Base-by-base conservation (phyloP, 2,329 filamentous ascomycete genomes). In the Myriosclerotinia scirpicola region DNA sequence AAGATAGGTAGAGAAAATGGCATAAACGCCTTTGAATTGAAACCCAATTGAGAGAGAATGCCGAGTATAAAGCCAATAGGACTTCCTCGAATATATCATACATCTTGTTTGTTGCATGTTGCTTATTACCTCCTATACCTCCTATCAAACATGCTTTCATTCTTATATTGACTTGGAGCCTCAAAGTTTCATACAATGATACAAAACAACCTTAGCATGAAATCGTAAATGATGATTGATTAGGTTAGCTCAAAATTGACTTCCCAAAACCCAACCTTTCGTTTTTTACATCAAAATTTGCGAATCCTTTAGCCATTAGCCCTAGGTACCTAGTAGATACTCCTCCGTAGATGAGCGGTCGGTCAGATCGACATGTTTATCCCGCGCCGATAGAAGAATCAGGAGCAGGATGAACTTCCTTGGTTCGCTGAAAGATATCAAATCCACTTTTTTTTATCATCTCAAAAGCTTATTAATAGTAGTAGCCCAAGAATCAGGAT, bases 321-420 rank as follows among this genome's bases (percentile, higher is more conserved):
- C 54, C 54, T 44, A 58, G 3, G 26, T 26, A 26, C 26, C 26
- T 26, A 26, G 26, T 26, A 26, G 26, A 3, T 26, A 3, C n/a
- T n/a, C 2, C 26, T 26, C 26, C 26, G 26, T 26, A 26, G 54
- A 30, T 26, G 38, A 44, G 38, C 22, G 40, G 22, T 34, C 38
- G 40, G 38, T 58, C 54, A 44, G 54, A 58, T 58, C 38, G 38
- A 58, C 54, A 58, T 20, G 17, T 30, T 30, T 58, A 58, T 30
- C 54, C 54, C 42, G 8, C 9, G 20, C 17, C 54, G 38, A 30
- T 44, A 34, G 38, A 44, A 58, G 40, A 3, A 26, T 26, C 26
- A 26, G 26, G 26, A 14, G 40, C 26, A 54, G 54, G 38, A 56
- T 56, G 40, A 38, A 30, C 26, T 40, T 30, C 40, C 54, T 40